Evolutionary conservation across 164 flowering plant species (phyloP), one percentile per base, ranked within the genome.

Genomic region (Chloranthus sessilifolius): DNA sequence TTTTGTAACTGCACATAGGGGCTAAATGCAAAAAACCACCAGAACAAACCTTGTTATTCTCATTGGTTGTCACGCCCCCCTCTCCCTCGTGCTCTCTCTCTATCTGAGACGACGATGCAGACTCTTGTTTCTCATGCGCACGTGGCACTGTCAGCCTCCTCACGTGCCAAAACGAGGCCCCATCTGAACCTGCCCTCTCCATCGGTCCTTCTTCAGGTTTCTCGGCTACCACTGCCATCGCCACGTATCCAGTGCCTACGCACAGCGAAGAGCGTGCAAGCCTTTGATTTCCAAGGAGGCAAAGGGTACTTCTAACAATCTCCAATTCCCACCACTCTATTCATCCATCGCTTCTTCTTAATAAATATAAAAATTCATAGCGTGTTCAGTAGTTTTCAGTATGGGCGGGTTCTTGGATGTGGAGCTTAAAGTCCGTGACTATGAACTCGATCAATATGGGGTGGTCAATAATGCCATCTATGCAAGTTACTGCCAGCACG

Each of bases 361-460:
- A n/a, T n/a, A n/a, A n/a, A n/a, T n/a, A n/a, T n/a, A n/a, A n/a
- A n/a, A n/a, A n/a, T n/a, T n/a, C n/a, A n/a, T n/a, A n/a, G n/a
- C n/a, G n/a, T n/a, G n/a, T n/a, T n/a, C n/a, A n/a, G n/a, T n/a
- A n/a, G n/a, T n/a, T n/a, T 23, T 28, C 75, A 92, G 96, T 58
- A 88, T 82, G 94, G 66, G 64, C 41, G 67, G 57, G 4, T 85
- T 77, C 37, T 53, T 70, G 38, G 82, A 88, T 7, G 68, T 85
- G 26, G 88, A 85, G 63, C 81, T 92, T 25, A 78, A 88, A 64
- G 98, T 92, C 28, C 82, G 94, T 1, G 96, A 85, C 51, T 88
- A 92, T 64, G 95, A 88, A 65, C 65, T 83, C 45, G 96, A 92
- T 76, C 98, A 92, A 60, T 91, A 77, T 67, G 98, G 98, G 8